Evolutionary conservation across 2,329 filamentous ascomycete species (phyloP).

Genomic region (Dothidotthia symphoricarpi): DNA sequence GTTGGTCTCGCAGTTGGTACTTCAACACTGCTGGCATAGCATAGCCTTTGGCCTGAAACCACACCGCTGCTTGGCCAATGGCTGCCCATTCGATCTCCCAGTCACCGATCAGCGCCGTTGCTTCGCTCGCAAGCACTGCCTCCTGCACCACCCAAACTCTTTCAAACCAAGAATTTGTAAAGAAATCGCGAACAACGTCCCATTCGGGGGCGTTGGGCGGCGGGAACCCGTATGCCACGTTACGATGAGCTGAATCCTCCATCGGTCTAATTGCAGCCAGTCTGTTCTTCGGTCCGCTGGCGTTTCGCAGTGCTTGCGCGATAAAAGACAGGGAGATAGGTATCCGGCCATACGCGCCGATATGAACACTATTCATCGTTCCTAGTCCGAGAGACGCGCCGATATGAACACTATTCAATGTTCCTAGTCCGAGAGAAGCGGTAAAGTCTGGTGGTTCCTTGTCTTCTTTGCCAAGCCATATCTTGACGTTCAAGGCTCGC

Average conservation of each 20-base stretch:
- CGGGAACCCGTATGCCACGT: no score
- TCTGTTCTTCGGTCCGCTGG: no score
- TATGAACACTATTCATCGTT: not conserved
- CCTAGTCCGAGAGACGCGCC: not conserved
- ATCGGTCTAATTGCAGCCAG: not conserved
- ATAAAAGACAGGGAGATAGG: no score
- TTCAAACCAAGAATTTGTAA: conserved; percentile 7
- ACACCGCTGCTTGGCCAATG: conserved; percentile 1
- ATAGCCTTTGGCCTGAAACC: conserved; percentile 3
- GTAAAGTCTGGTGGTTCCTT: no score
- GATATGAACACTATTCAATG: not conserved
- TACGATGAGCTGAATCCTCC: no score
- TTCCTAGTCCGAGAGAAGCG: no score
- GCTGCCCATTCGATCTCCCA: conserved; percentile 3
- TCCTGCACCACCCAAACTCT: conserved; percentile 14
- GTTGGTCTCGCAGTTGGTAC: not conserved
- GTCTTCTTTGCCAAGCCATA: conserved; percentile 3
- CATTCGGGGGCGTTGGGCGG: no score
- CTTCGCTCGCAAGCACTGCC: conserved; percentile 4
- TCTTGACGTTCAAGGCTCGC: conserved; percentile 1
- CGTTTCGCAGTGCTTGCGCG: no score
- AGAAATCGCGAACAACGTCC: not conserved
- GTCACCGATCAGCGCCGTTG: conserved; percentile 1
- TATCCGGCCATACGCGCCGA: no score
- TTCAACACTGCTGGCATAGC: conserved; percentile 1